These are phyloP conservation scores for Incumbomyces delicatus DNA, from an alignment of 2,329 filamentous ascomycete species.

Conservation along the genomic window DNA sequence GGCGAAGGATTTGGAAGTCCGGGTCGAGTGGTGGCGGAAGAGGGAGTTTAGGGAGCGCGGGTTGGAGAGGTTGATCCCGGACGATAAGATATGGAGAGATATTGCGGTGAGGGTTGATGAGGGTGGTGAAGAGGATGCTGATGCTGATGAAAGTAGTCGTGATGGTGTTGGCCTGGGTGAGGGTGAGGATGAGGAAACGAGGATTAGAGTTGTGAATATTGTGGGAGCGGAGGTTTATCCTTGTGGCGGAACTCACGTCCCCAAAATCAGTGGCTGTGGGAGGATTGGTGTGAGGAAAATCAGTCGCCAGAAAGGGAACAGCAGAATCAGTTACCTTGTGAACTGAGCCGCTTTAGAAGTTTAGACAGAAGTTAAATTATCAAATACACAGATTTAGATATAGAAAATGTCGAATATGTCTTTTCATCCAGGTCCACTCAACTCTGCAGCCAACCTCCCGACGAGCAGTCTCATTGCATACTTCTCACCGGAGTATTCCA, in stretches of 20 bases:
- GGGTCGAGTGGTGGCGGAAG: conserved; percentile 59
- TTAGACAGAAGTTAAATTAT: too few relatives aligned
- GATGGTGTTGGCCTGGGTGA: conserved; percentile 40
- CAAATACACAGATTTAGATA: neutral
- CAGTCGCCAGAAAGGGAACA: conserved; percentile 52
- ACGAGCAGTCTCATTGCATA: conserved; percentile 34
- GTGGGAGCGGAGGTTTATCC: conserved; percentile 60
- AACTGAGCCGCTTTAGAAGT: conserved; percentile 8
- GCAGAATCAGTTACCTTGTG: conserved; percentile 43
- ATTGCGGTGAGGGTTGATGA: conserved; percentile 56
- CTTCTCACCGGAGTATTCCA: conserved; percentile 32
- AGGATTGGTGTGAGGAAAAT: conserved; percentile 59
- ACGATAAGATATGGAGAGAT: conserved; percentile 55
- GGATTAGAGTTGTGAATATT: conserved; percentile 59
- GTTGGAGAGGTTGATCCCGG: conserved; percentile 41
- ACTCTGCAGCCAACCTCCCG: conserved; percentile 15
- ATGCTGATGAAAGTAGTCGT: conserved; percentile 25
- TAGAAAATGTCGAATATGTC: neutral
- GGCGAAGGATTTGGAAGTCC: conserved; percentile 45
- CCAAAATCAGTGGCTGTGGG: conserved; percentile 48
- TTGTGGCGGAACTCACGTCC: conserved; percentile 66
- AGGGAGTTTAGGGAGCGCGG: conserved; percentile 48
- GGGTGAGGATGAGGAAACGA: conserved; percentile 37
- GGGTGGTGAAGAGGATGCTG: conserved; percentile 44
- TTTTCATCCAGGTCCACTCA: neutral